Base-by-base conservation (phyloP, 2,329 filamentous ascomycete species). In the Hirsutella minnesotensis region DNA sequence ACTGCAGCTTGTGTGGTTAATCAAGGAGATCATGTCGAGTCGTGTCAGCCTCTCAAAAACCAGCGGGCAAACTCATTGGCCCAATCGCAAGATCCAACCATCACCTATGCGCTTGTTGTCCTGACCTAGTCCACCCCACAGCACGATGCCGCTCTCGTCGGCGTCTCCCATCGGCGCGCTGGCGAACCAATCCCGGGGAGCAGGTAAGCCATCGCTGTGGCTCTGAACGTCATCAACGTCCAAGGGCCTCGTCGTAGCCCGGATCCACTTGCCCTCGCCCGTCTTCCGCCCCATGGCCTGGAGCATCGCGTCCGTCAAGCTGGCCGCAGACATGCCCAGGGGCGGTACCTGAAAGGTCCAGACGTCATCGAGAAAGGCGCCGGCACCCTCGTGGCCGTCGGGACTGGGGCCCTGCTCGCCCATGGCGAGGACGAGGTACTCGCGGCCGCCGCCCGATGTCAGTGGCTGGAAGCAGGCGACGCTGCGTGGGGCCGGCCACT, bases 261-360 rank as follows among this genome's bases (percentile, higher is more conserved):
- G 64, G 22, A 62, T 65, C 79, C 79, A 83, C 49, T 63, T 65
- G n/a, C 73, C 75, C 55, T 80, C 77, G 20, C 69, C 72, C 9
- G 69, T 73, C 53, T 67, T 67, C 42, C 66, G 64, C 13, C 74
- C 73, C 4, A 76, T 58, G 33, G 68, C 68, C 47, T 70, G 68
- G 57, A 67, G 61, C 42, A 78, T 62, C n/a, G 75, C 72, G 45
- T 78, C 66, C 24, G 70, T 69, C 46, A 80, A 59, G 51, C 72
- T 73, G 2, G 75, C 75, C 1, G 69, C 62, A 13, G 71, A 73
- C 65, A 72, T 69, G 44, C 70, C 68, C 38, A 68, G 57, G 9
- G 74, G 68, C 9, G 74, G 76, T 16, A 79, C 67, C 58, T 79
- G 73, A 59, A 79, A 82, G 15, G 71, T 68, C 79, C 79, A 83